phyloP scores from a whole-genome alignment of 768 basidiomycete species.

The Tylopilus subfusipes region DNA sequence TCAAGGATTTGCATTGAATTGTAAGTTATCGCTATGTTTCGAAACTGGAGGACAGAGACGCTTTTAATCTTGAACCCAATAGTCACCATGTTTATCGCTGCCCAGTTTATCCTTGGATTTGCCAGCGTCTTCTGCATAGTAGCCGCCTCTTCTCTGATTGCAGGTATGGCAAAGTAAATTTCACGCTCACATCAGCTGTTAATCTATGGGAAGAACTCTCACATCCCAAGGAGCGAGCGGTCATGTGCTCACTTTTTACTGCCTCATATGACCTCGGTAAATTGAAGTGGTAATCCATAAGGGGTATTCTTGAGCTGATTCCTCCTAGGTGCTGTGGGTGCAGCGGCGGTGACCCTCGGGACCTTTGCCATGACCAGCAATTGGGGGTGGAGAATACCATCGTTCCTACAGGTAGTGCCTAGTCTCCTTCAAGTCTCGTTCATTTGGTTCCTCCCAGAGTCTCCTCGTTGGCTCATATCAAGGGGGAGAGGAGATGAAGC shows the following conservation, averaged over 20 bases:
- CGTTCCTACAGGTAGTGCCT: constrained; percentile 55
- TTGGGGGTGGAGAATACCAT: constrained; percentile 70
- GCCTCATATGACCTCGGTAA: constrained; percentile 12
- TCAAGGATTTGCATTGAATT: neutral
- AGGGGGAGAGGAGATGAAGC: constrained; percentile 53
- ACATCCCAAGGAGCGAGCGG: constrained; percentile 22
- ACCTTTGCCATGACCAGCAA: constrained; percentile 56
- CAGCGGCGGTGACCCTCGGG: constrained; percentile 55
- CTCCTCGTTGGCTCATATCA: constrained; percentile 61
- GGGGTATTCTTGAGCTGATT: neutral
- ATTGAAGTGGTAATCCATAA: neutral
- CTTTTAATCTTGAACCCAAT: neutral
- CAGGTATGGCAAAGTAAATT: constrained; percentile 9
- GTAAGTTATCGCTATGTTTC: neutral
- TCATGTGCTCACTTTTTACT: constrained; percentile 12
- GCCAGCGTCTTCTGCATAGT: neutral
- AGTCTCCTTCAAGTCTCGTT: constrained; percentile 51
- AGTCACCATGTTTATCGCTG: neutral
- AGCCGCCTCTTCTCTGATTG: constrained; percentile 19
- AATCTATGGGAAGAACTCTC: constrained; percentile 14
- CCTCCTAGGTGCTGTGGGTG: constrained; percentile 23
- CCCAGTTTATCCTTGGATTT: constrained; percentile 1
- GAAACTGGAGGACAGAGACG: too few relatives aligned
- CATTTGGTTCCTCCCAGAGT: constrained; percentile 59
- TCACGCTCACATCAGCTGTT: too few relatives aligned